These are phyloP conservation scores for Corinectria fuckeliana DNA, from an alignment of 2,329 filamentous ascomycete genomes.

Conservation along the genomic window DNA sequence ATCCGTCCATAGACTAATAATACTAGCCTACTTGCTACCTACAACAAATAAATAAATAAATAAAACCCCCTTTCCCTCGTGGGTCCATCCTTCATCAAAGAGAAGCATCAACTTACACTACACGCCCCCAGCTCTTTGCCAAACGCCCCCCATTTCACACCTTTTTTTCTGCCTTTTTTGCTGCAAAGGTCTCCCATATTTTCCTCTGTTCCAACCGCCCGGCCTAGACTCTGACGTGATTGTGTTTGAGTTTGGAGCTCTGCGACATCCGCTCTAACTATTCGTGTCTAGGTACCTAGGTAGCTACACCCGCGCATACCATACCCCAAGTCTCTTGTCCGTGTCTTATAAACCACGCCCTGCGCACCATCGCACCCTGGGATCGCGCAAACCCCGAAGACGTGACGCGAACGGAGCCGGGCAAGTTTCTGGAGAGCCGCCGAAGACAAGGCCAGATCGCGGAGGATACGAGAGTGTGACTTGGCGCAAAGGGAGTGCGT, in stretches of 20 bases:
- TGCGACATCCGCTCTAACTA: too few species aligned
- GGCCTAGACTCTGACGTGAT: conserved; percentile 26
- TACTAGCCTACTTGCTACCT: too few species aligned
- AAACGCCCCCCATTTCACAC: background rate
- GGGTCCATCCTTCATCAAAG: background rate
- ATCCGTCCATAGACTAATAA: too few species aligned
- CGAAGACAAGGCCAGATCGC: background rate
- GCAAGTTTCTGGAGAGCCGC: background rate
- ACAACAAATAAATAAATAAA: conserved; percentile 8
- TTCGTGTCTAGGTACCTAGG: too few species aligned
- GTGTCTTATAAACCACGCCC: conserved; percentile 1
- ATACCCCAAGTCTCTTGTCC: background rate
- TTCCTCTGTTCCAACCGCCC: background rate
- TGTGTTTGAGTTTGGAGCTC: conserved; percentile 22
- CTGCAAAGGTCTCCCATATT: background rate
- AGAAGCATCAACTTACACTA: background rate
- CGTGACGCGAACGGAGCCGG: conserved; percentile 5
- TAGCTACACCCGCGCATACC: background rate
- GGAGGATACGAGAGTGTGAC: conserved; percentile 15
- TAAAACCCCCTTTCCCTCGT: background rate
- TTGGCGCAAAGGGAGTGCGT: conserved; percentile 22
- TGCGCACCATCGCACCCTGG: conserved; percentile 18
- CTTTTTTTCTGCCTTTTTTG: background rate
- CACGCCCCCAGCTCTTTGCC: conserved; percentile 6
- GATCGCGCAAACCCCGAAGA: conserved; percentile 32